Conservation (phyloP, 148 eudicot species). For the Dianthus caryophyllus region DNA sequence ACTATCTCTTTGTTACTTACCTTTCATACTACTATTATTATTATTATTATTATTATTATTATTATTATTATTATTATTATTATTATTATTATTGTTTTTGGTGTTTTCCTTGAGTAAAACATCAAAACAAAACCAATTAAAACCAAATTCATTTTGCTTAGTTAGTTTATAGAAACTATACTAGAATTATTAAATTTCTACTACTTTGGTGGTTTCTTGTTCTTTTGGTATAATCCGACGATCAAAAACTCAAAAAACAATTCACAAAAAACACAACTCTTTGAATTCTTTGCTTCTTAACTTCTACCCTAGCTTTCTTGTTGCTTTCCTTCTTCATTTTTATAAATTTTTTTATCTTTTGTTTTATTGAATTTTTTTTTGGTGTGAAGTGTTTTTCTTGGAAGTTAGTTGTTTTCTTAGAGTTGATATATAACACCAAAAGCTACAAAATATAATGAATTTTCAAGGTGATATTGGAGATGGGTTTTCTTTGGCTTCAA, state of each 20-base stretch:
- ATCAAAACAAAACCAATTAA: conserved; percentile 9
- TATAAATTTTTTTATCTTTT: not conserved
- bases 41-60: not conserved
- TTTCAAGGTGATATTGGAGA: conserved; percentile 18
- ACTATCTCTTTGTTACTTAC: conserved; percentile 20
- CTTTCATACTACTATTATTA: not conserved
- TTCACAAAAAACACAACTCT: conserved; percentile 29
- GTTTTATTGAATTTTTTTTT: conserved; percentile 25
- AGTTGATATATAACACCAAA: conserved; percentile 20
- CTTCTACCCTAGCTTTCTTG: conserved; percentile 22
- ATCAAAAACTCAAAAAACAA: conserved; percentile 19
- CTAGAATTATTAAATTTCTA: too few relatives aligned
- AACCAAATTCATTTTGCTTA: conserved; percentile 5
- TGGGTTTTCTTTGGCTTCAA: conserved; percentile 37
- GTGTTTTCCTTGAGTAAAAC: conserved; percentile 7
- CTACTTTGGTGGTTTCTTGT: conserved; percentile 32
- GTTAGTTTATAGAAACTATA: not conserved
- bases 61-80: not conserved
- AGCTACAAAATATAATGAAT: conserved; percentile 18
- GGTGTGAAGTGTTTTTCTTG: conserved; percentile 28
- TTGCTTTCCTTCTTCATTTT: conserved; percentile 24
- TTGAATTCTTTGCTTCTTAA: conserved; percentile 32
- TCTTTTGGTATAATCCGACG: conserved; percentile 41
- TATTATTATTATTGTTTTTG: not conserved
- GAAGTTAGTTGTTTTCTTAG: conserved; percentile 39